Conservation (phyloP, 495 filamentous ascomycete species). For the Lophiotrema nucula region DNA sequence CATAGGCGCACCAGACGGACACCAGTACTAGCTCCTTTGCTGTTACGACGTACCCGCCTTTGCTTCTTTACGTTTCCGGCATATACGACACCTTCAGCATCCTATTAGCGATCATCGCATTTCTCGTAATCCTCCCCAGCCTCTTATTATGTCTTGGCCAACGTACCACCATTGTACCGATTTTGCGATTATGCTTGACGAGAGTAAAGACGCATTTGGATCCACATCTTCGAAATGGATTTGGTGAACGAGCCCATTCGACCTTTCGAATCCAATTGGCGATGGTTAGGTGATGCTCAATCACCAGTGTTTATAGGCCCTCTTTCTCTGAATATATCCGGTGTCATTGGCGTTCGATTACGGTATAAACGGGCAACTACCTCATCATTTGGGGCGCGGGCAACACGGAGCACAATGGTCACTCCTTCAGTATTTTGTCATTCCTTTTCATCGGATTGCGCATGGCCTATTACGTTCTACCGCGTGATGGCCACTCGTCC, state of each 20-base stretch:
- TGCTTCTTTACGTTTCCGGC: background rate
- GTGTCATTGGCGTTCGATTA: background rate
- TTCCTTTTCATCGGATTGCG: background rate
- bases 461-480: background rate
- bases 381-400: background rate
- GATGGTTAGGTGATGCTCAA: too few species aligned
- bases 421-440: background rate
- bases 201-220: conserved; percentile 28
- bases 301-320: background rate
- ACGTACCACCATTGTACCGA: background rate
- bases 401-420: background rate
- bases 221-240: background rate
- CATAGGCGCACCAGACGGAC: conserved; percentile 10
- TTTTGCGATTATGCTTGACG: conserved; percentile 30
- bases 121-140: conserved; percentile 12
- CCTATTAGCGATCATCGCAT: conserved; percentile 1
- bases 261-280: background rate
- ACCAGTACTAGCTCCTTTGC: conserved; percentile 3
- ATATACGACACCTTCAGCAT: conserved; percentile 2
- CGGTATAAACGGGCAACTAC: background rate
- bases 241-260: background rate
- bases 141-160: conserved; percentile 18
- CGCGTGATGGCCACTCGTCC: too few species aligned
- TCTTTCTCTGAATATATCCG: background rate
- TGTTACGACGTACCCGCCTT: conserved; percentile 2